These are phyloP conservation scores for Metschnikowia kunwiensis DNA, from an alignment of 805 yeast genomes.

Conservation along the genomic window DNA sequence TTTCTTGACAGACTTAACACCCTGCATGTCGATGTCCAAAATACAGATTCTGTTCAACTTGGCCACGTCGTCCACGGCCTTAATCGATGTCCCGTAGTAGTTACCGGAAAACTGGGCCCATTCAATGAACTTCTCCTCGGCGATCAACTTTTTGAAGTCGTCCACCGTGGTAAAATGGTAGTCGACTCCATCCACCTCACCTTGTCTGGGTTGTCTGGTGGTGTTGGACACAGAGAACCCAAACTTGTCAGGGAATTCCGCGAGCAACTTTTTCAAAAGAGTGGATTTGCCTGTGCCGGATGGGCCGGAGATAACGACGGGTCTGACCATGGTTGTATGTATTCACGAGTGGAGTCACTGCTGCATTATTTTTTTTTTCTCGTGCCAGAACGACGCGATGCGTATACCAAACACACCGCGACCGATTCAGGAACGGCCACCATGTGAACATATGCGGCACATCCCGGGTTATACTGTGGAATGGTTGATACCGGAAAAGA, in stretches of 20 bases:
- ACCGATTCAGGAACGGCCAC: too few relatives aligned
- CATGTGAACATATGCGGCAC: too few relatives aligned
- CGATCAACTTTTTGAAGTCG: slow-evolving; percentile 73
- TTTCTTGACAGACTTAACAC: slow-evolving; percentile 87
- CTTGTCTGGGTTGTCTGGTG: slow-evolving; percentile 87
- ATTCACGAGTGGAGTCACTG: too few relatives aligned
- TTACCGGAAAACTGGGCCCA: slow-evolving; percentile 98
- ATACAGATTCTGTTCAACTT: slow-evolving; percentile 73
- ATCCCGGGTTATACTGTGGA: too few relatives aligned
- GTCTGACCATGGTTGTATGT: slow-evolving; percentile 57
- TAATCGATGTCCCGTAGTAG: slow-evolving; percentile 91
- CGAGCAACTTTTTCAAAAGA: slow-evolving; percentile 80
- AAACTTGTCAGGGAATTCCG: slow-evolving; percentile 83
- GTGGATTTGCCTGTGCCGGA: slow-evolving; percentile 97
- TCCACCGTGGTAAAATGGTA: slow-evolving; percentile 84
- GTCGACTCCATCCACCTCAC: slow-evolving; percentile 86
- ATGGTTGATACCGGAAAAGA: too few relatives aligned
- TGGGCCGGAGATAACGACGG: slow-evolving; percentile 95
- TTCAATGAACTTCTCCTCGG: slow-evolving; percentile 77
- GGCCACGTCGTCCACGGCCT: slow-evolving; percentile 74
- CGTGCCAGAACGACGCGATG: slow-evolving; percentile 5
- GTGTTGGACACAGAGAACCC: slow-evolving; percentile 95
- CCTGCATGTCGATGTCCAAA: slow-evolving; percentile 98
- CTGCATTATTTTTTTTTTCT: slow-evolving; percentile 3
- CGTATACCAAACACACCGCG: slow-evolving; percentile 8